Conservation (phyloP, 2,329 filamentous ascomycete species). For the Colletotrichum tropicicola region DNA sequence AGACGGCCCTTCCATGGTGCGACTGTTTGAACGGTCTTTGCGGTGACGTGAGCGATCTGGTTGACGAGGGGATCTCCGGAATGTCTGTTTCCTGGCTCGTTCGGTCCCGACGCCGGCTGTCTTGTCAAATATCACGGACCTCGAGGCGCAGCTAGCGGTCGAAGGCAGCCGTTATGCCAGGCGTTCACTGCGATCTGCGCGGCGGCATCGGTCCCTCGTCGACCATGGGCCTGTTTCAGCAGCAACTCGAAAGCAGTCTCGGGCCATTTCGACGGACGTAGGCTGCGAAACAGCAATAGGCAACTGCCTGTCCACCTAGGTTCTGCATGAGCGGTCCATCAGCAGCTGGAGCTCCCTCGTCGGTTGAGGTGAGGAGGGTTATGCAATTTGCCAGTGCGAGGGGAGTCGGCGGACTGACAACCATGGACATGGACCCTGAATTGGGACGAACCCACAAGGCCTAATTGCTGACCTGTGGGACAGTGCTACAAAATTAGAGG, state of each 20-base stretch:
- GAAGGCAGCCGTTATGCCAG: no score
- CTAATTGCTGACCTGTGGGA: conserved; percentile 24
- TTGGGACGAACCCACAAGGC: not conserved
- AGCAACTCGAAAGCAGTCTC: not conserved
- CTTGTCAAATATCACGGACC: conserved; percentile 4
- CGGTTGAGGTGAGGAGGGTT: no score
- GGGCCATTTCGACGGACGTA: not conserved
- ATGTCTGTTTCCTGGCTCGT: conserved; percentile 5
- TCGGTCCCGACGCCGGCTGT: not conserved
- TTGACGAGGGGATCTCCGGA: not conserved
- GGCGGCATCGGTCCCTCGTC: no score
- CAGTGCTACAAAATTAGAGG: conserved; percentile 8
- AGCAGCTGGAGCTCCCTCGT: not conserved
- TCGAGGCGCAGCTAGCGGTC: not conserved
- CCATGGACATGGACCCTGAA: not conserved
- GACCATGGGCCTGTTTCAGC: no score
- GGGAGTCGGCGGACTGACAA: not conserved
- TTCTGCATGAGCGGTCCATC: no score
- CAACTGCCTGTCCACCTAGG: no score
- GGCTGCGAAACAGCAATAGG: conserved; percentile 13
- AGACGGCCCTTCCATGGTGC: conserved; percentile 22
- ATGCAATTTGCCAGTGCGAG: no score
- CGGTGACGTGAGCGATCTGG: not conserved
- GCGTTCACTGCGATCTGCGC: no score
- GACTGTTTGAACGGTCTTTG: not conserved